Evolutionary conservation across 495 filamentous ascomycete species (phyloP).

Genomic region (Penicillium bialowiezense): DNA sequence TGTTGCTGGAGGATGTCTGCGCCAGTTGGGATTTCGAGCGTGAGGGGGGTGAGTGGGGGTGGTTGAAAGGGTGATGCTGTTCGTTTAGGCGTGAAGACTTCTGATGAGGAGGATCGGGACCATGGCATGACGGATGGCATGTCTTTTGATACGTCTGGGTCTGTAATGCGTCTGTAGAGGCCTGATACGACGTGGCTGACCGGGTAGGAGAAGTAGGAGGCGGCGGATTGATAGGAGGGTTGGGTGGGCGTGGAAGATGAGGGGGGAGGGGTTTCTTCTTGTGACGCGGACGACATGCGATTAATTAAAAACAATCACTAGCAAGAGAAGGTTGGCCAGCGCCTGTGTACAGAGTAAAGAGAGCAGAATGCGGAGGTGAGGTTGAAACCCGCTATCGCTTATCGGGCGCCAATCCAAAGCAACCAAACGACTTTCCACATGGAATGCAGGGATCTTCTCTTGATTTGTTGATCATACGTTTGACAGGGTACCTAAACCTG

Average conservation of each 20-base stretch:
- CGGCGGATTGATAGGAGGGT: slow-evolving; percentile 32
- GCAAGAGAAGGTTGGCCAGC: not conserved
- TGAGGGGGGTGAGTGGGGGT: slow-evolving; percentile 55
- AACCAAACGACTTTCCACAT: not conserved
- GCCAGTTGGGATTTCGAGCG: slow-evolving; percentile 36
- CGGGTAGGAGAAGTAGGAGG: slow-evolving; percentile 54
- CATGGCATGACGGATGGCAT: slow-evolving; percentile 28
- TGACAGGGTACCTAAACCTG: too few relatives aligned
- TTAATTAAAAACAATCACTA: slow-evolving; percentile 19
- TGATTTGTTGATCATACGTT: too few relatives aligned
- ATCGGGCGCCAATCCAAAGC: not conserved
- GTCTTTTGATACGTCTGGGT: slow-evolving; percentile 27
- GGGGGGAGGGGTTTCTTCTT: slow-evolving; percentile 17
- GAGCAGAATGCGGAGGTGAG: slow-evolving; percentile 4
- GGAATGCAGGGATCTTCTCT: not conserved
- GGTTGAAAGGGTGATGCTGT: slow-evolving; percentile 61
- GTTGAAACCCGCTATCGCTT: slow-evolving; percentile 3
- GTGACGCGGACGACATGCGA: slow-evolving; percentile 30
- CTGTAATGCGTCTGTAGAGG: slow-evolving; percentile 52
- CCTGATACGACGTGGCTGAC: slow-evolving; percentile 53
- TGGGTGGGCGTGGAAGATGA: slow-evolving; percentile 29
- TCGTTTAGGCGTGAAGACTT: slow-evolving; percentile 48
- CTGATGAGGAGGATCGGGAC: slow-evolving; percentile 23
- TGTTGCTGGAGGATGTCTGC: slow-evolving; percentile 36
- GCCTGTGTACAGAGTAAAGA: not conserved